Evolutionary conservation across 305 asterid genomes (phyloP).

Genomic region (Fraxinus velutina): DNA sequence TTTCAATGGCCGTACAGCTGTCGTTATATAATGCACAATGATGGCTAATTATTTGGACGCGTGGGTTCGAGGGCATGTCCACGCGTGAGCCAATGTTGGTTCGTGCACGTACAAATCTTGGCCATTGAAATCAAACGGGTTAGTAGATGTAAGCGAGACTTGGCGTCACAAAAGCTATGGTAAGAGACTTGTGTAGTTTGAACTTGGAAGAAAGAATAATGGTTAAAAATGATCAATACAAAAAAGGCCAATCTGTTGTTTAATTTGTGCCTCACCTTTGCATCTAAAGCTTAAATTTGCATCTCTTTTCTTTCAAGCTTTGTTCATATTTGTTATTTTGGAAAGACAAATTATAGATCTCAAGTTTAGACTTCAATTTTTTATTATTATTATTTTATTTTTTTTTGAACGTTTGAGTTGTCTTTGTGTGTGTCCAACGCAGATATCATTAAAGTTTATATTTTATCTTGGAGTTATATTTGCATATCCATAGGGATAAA

Average conservation of each 20-base stretch:
- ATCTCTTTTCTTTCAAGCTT: neutral
- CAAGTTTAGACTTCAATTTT: neutral
- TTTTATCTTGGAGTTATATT: neutral
- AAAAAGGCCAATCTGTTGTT: neutral
- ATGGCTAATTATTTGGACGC: too few species aligned
- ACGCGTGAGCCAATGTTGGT: too few species aligned
- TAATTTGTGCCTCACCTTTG: neutral
- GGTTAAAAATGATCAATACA: neutral
- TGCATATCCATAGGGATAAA: neutral
- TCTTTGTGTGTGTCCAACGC: neutral
- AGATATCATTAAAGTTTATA: neutral
- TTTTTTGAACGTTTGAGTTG: neutral
- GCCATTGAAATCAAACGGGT: too few species aligned
- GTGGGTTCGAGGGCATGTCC: too few species aligned
- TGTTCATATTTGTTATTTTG: neutral
- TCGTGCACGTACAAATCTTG: too few species aligned
- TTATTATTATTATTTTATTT: too few species aligned
- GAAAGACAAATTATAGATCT: neutral
- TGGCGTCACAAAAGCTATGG: neutral
- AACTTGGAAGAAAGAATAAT: neutral
- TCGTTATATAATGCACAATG: too few species aligned
- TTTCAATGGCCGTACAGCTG: too few species aligned
- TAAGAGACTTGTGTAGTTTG: neutral
- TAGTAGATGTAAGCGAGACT: too few species aligned
- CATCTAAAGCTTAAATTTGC: neutral